Evolutionary conservation across 2,329 filamentous ascomycete genomes (phyloP).

Genomic region (Ophiocordyceps polyrhachis-furcata): DNA sequence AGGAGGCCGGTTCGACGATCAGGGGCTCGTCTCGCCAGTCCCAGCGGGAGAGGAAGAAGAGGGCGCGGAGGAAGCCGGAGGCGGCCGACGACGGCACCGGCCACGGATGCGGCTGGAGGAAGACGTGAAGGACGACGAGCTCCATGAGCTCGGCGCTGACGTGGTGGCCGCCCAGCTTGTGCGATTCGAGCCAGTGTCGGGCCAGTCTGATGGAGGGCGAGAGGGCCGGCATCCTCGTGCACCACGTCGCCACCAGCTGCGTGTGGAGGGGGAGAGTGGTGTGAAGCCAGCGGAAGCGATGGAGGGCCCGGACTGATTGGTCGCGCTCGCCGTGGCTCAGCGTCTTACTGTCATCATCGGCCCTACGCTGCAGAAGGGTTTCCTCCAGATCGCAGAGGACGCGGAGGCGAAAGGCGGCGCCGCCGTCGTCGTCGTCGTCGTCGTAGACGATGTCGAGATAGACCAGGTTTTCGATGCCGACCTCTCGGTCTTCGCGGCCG

Average conservation of each 20-base stretch:
- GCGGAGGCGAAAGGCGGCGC: conserved; percentile 62
- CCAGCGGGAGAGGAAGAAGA: conserved; percentile 70
- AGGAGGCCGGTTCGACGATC: conserved; percentile 50
- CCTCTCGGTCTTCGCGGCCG: conserved; percentile 59
- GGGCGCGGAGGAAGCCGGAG: conserved; percentile 63
- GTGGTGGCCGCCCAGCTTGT: conserved; percentile 65
- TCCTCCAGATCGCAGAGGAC: conserved; percentile 83
- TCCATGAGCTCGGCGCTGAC: conserved; percentile 70
- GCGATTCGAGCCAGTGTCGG: conserved; percentile 77
- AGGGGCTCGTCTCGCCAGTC: conserved; percentile 79
- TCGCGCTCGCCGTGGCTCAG: conserved; percentile 47
- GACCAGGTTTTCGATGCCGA: conserved; percentile 53
- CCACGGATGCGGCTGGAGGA: conserved; percentile 72
- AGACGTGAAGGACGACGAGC: conserved; percentile 58
- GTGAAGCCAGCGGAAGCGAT: conserved; percentile 52
- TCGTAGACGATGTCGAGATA: conserved; percentile 69
- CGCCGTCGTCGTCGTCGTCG: conserved; percentile 43
- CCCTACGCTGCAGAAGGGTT: conserved; percentile 55
- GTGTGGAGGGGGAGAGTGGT: conserved; percentile 58
- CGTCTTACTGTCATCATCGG: conserved; percentile 58
- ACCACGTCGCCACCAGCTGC: conserved; percentile 62
- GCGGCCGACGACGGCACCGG: conserved; percentile 54
- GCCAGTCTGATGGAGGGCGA: conserved; percentile 68
- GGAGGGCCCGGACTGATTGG: conserved; percentile 49
- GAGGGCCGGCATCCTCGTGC: conserved; percentile 61